Conservation (phyloP, 768 basidiomycete genomes). For the Lentinula guzmanii region DNA sequence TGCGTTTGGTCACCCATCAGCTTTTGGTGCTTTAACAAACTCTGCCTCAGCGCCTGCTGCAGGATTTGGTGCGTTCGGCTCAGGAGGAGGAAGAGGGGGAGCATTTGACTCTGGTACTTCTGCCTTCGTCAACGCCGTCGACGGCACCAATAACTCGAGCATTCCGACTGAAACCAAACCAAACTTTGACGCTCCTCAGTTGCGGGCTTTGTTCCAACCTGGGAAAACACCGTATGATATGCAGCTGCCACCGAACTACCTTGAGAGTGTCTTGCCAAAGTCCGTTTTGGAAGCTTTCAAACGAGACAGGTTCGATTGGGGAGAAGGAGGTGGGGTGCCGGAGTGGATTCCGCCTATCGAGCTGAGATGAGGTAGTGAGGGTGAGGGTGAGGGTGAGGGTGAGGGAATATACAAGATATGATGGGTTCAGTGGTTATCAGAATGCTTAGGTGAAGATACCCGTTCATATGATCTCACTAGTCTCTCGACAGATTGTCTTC, state of each 20-base stretch:
- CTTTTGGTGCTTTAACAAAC: constrained; percentile 13
- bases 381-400: no score
- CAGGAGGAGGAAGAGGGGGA: not conserved
- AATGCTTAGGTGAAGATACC: no score
- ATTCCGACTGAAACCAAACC: not conserved
- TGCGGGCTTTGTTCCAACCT: constrained; percentile 17
- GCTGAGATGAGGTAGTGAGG: constrained; percentile 23
- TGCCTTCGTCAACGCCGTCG: not conserved
- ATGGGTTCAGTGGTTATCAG: no score
- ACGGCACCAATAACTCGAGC: not conserved
- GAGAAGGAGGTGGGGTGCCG: constrained; percentile 24
- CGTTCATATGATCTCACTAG: no score
- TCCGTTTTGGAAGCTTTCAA: constrained; percentile 32
- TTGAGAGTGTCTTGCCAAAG: constrained; percentile 30
- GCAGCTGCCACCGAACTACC: constrained; percentile 37
- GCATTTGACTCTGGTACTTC: not conserved
- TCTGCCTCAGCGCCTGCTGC: constrained; percentile 11
- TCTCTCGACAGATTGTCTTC: no score
- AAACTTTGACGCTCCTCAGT: not conserved
- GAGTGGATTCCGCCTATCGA: constrained; percentile 47
- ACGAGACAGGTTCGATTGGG: constrained; percentile 37
- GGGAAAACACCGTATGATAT: constrained; percentile 31
- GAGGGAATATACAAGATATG: no score
- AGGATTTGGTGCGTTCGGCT: constrained; percentile 10
- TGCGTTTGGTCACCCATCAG: constrained; percentile 28